Conservation (phyloP, 176 grass and related monocot species). For the Triticum urartu region DNA sequence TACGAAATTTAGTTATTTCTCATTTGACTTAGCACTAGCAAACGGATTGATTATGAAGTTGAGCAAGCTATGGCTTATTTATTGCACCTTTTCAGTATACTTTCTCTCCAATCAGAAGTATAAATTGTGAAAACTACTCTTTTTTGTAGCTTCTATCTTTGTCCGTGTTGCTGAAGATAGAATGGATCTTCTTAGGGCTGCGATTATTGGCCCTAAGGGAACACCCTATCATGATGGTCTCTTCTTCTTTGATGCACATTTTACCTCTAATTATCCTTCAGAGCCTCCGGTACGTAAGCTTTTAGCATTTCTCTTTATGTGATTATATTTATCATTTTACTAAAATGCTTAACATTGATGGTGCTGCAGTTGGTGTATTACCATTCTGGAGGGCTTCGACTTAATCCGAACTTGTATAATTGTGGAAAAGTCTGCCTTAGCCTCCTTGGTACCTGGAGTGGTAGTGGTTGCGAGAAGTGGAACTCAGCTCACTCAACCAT, state of each 20-base stretch:
- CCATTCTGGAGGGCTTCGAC: slow-evolving; percentile 68
- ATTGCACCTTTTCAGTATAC: neutral
- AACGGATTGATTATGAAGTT: neutral
- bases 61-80: neutral
- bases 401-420: slow-evolving; percentile 83
- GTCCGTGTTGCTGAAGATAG: slow-evolving; percentile 83
- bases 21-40: neutral
- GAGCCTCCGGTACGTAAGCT: slow-evolving; percentile 60
- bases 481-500: slow-evolving; percentile 74
- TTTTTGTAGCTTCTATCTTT: slow-evolving; percentile 59
- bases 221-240: slow-evolving; percentile 93
- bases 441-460: slow-evolving; percentile 77
- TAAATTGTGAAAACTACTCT: slow-evolving; percentile 20
- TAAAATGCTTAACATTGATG: slow-evolving; percentile 11
- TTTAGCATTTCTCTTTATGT: neutral
- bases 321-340: neutral
- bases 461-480: slow-evolving; percentile 80
- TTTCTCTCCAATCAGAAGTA: neutral
- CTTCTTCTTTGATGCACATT: slow-evolving; percentile 90
- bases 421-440: slow-evolving; percentile 87
- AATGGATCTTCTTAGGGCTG: slow-evolving; percentile 93
- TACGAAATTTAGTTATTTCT: neutral
- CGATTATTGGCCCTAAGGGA: slow-evolving; percentile 71
- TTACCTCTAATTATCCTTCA: slow-evolving; percentile 55
- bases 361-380: slow-evolving; percentile 64